Evolutionary conservation across 305 asterid species (phyloP), one percentile per base, ranked within the genome.

Genomic region (Salvia sclarea): DNA sequence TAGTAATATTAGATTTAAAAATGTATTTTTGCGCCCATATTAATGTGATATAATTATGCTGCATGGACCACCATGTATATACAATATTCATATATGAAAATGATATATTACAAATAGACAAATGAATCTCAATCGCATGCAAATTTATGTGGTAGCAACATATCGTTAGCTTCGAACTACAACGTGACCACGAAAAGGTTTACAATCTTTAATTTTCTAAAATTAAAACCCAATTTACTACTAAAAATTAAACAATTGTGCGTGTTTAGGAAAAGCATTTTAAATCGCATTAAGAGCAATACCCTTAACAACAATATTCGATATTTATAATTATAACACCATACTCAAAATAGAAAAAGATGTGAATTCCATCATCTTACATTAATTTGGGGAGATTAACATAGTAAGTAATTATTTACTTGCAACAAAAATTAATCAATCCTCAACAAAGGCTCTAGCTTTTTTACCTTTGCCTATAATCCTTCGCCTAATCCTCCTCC

Each of bases 391-490:
- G 24, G 6, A 43, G 63, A 73, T 21, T 47, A 61, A 55, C 35
- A 56, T n/a, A n/a, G n/a, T n/a, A n/a, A n/a, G n/a, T n/a, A n/a
- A n/a, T 4, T 38, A 44, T 28, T 30, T 28, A 43, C 3, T 31
- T 10, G 4, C 20, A 64, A n/a, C 4, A 47, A n/a, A n/a, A n/a
- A n/a, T n/a, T n/a, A n/a, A 50, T 48, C 45, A 60, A 40, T 59
- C 63, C 21, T 61, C 57, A 64, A 52, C 68, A 57, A 63, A 68
- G 53, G 78, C 62, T 68, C 70, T 73, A 30, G 72, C 13, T 61
- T 63, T 76, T 66, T 76, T 76, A 69, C 78, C 79, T 58, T 76
- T 80, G 37, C 71, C 73, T 8, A 61, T 2, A 55, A 78, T 69
- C 69, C 77, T 69, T 17, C 75, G 57, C 68, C 72, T 61, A 2